Evolutionary conservation across 2,329 filamentous ascomycete species (phyloP), one percentile per base, ranked within the genome.

Genomic region (Thielaviopsis populi): DNA sequence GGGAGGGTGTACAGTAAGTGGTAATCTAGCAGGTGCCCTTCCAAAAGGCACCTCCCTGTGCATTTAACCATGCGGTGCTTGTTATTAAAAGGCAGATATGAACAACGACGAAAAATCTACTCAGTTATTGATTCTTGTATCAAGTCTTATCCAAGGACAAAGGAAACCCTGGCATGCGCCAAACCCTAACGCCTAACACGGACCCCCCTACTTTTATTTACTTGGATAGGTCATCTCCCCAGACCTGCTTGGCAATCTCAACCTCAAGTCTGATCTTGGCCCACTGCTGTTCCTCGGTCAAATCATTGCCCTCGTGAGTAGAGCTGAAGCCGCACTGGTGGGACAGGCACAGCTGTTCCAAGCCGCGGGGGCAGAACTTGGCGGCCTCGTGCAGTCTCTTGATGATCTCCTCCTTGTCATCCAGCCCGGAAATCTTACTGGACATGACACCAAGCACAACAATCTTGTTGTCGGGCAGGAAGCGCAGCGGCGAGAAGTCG

Each of bases 231-330:
- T 66, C 65, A 8, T 66, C 65, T 10, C 65, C 65, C 86, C 86
- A 89, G 43, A 89, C 77, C 64, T 82, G 79, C 69, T 84, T 79
- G 4, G 86, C 85, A 68, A 89, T 79, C 62, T 82, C 78, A 65
- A 83, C 79, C 43, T 89, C 86, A 63, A 89, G 75, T 74, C 83
- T 79, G 69, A 89, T 73, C 76, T 89, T 89, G 69, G 79, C 81
- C 73, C 84, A 79, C 86, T 89, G 89, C 69, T 84, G 85, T 40
- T 86, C 80, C 69, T 80, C 79, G 1, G 80, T 82, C 69, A 89
- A 79, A 69, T 89, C 87, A 0, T 74, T 74, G 4, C 85, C 86
- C 67, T 85, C 78, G 13, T 82, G 80, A 69, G 88, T 85, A 68
- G 83, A 87, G 30, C 61, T 63, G 71, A 87, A 87, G 0, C 84